Evolutionary conservation across 2,329 filamentous ascomycete species (phyloP).

Genomic region (Hymenoscyphus fraxineus): DNA sequence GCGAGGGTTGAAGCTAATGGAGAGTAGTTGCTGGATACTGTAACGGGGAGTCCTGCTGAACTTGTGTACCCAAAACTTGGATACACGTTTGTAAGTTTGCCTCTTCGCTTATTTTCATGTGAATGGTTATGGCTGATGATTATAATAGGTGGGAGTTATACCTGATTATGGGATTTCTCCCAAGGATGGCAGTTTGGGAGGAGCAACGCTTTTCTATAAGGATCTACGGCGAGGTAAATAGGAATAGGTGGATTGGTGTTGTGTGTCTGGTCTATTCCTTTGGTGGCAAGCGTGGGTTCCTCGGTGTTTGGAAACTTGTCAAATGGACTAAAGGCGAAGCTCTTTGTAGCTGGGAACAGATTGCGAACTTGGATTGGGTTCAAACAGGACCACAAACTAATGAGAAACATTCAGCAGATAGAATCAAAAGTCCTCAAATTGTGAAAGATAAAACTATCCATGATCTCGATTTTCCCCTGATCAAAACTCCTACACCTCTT

Average conservation of each 20-base stretch:
- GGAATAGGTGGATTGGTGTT: not conserved
- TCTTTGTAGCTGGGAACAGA: too few species aligned
- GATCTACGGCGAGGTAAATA: not conserved
- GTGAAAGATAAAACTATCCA: too few species aligned
- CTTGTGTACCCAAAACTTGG: slow-evolving; percentile 52
- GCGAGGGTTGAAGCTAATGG: slow-evolving; percentile 13
- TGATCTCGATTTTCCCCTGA: too few species aligned
- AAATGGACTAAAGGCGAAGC: too few species aligned
- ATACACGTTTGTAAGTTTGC: slow-evolving; percentile 44
- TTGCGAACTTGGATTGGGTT: too few species aligned
- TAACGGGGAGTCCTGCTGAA: slow-evolving; percentile 50
- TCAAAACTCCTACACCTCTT: too few species aligned
- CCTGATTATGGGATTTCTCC: slow-evolving; percentile 8
- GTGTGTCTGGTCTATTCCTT: not conserved
- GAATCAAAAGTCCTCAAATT: too few species aligned
- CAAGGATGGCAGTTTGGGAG: not conserved
- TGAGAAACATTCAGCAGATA: too few species aligned
- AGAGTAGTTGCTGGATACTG: slow-evolving; percentile 45
- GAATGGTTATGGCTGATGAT: not conserved
- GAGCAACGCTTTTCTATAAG: slow-evolving; percentile 2
- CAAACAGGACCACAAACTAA: too few species aligned
- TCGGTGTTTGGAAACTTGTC: too few species aligned
- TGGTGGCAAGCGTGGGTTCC: not conserved
- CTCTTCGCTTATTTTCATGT: not conserved
- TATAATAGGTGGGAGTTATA: slow-evolving; percentile 3